Conservation (phyloP, 139 green algal genomes). For the Zygnema cylindricum region DNA sequence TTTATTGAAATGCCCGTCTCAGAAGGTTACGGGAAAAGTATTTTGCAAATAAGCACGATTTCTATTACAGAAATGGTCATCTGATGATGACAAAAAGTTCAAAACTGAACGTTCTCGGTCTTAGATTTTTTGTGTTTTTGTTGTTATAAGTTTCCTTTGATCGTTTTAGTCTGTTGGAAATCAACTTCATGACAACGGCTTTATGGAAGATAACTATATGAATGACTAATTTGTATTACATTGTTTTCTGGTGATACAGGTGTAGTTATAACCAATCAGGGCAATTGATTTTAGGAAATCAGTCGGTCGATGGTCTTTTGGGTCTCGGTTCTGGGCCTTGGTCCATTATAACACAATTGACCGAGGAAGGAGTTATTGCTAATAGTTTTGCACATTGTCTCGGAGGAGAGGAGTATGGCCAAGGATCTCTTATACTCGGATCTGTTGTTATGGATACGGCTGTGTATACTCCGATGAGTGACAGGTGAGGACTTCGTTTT, state of each 20-base stretch:
- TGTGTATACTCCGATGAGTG: slow-evolving; percentile 9
- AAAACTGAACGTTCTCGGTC: too few relatives aligned
- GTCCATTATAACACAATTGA: slow-evolving; percentile 25
- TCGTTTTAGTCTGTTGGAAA: too few relatives aligned
- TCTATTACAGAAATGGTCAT: too few relatives aligned
- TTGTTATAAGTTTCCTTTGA: too few relatives aligned
- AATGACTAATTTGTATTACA: background rate
- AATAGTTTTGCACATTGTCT: slow-evolving; percentile 24
- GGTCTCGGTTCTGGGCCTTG: slow-evolving; percentile 23
- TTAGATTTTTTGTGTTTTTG: too few relatives aligned
- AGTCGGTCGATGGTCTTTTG: slow-evolving; percentile 42
- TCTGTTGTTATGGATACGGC: background rate
- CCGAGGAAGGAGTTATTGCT: background rate
- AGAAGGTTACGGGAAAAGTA: too few relatives aligned
- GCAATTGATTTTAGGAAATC: slow-evolving; percentile 2
- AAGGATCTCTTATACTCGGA: slow-evolving; percentile 19
- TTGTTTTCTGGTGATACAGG: slow-evolving; percentile 1
- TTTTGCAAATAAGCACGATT: too few relatives aligned
- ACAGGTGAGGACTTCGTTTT: slow-evolving; percentile 6
- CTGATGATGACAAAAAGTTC: too few relatives aligned
- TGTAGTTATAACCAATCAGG: slow-evolving; percentile 33
- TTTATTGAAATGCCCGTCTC: too few relatives aligned
- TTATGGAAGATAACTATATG: too few relatives aligned
- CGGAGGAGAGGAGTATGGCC: slow-evolving; percentile 21
- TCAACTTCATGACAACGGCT: too few relatives aligned